Conservation (phyloP, 306 rosid genomes). For the Styphnolobium japonicum region DNA sequence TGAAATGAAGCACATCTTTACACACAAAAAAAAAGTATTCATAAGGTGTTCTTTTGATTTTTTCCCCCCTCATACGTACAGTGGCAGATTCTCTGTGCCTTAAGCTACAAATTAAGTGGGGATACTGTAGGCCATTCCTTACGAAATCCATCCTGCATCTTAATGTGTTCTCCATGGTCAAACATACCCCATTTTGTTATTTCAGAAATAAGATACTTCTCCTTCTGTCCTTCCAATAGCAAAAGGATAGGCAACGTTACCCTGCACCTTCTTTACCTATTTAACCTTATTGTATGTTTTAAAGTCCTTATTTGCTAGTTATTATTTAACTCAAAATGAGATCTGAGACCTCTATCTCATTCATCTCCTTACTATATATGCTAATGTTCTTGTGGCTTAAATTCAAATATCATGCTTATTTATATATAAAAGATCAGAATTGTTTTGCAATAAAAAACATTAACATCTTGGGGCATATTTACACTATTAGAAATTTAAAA, state of each 20-base stretch:
- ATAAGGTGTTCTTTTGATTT: not conserved
- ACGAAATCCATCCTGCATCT: not conserved
- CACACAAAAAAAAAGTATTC: not conserved
- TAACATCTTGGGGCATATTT: too few species aligned
- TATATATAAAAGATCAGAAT: too few species aligned
- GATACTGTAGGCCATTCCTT: not conserved
- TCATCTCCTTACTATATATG: too few species aligned
- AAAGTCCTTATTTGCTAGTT: not conserved
- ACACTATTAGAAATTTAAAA: too few species aligned
- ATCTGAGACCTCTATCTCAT: too few species aligned
- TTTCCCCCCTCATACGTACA: not conserved
- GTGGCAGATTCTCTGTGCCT: not conserved
- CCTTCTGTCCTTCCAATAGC: not conserved
- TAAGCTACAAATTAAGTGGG: not conserved
- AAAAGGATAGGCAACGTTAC: not conserved
- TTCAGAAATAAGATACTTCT: not conserved
- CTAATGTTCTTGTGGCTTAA: too few species aligned
- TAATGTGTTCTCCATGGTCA: too few species aligned
- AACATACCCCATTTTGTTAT: not conserved
- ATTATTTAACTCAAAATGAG: not conserved
- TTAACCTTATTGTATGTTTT: not conserved
- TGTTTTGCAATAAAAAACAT: too few species aligned
- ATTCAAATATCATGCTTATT: not conserved
- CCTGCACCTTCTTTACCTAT: not conserved
- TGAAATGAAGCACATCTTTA: not conserved